These are phyloP conservation scores for Pythium aquatile DNA, from an alignment of 352 stramenopile species.

Conservation along the genomic window DNA sequence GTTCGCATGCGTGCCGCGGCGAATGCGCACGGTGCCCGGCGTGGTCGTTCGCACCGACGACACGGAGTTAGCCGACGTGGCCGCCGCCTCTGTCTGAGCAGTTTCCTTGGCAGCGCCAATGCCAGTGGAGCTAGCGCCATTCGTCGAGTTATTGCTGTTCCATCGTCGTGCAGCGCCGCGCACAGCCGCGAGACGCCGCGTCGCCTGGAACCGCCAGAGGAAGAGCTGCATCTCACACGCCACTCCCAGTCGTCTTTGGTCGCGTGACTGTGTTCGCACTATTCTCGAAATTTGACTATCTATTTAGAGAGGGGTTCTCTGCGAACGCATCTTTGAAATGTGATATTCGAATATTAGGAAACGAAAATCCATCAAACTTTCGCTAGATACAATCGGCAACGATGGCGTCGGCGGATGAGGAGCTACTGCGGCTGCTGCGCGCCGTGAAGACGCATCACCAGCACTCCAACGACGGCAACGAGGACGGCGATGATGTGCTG, in stretches of 20 bases:
- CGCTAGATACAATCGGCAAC: neutral
- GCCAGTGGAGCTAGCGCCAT: neutral
- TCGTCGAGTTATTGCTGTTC: neutral
- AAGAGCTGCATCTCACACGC: slow-evolving; percentile 20
- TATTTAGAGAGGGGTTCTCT: neutral
- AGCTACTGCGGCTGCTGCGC: slow-evolving; percentile 21
- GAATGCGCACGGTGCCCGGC: slow-evolving; percentile 24
- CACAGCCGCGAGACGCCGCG: neutral
- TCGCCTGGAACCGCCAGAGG: slow-evolving; percentile 2
- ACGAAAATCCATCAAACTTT: neutral
- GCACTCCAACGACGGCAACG: neutral
- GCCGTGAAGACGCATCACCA: slow-evolving; percentile 24
- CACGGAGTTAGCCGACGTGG: slow-evolving; percentile 5
- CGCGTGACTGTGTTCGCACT: neutral
- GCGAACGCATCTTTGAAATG: neutral
- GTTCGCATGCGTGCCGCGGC: slow-evolving; percentile 19
- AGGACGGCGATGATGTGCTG: neutral
- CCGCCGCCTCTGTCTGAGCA: neutral
- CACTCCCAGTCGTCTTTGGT: neutral
- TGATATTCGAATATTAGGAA: neutral
- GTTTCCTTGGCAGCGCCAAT: neutral
- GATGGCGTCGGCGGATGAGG: slow-evolving; percentile 12
- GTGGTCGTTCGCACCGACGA: slow-evolving; percentile 12
- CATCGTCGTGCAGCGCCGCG: slow-evolving; percentile 5
- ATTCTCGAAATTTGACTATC: slow-evolving; percentile 1